phyloP scores from a whole-genome alignment of 352 stramenopile species.

The Phytopythium aichiense region DNA sequence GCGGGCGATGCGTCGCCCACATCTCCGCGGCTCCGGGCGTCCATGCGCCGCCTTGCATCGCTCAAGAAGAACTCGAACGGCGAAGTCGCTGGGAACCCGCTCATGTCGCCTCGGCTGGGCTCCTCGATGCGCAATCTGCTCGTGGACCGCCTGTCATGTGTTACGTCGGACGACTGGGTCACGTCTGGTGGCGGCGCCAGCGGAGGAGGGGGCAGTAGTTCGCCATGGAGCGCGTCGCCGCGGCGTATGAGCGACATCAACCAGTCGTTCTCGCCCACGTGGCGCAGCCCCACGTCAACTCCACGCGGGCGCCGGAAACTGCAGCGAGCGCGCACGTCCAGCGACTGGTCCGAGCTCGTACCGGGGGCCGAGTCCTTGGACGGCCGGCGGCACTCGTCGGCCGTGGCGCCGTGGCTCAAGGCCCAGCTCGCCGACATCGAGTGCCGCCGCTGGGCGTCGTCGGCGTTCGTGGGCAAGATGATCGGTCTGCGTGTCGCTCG shows the following conservation, averaged over 20 bases:
- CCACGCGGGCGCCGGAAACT: neutral
- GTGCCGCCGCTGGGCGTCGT: constrained; percentile 80
- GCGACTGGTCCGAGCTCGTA: constrained; percentile 32
- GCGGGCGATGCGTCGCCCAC: constrained; percentile 8
- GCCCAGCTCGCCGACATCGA: constrained; percentile 85
- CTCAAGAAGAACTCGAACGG: neutral
- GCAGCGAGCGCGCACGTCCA: constrained; percentile 41
- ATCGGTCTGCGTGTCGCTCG: constrained; percentile 78
- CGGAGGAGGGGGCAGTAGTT: neutral
- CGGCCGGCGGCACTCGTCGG: neutral
- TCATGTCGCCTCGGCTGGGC: constrained; percentile 19
- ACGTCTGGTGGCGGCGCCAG: constrained; percentile 6
- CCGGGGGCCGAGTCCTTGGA: constrained; percentile 28
- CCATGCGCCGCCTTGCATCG: neutral
- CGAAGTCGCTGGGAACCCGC: constrained; percentile 5
- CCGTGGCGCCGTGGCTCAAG: constrained; percentile 59
- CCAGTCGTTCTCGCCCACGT: constrained; percentile 19
- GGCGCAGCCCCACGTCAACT: constrained; percentile 7
- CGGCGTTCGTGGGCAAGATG: constrained; percentile 84
- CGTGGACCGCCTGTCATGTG: neutral
- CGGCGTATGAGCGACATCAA: constrained; percentile 62
- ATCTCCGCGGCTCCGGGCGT: constrained; percentile 26
- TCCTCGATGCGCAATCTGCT: constrained; percentile 17
- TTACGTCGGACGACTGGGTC: constrained; percentile 14
- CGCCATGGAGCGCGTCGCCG: constrained; percentile 28